phyloP scores from a whole-genome alignment of 78 protist species.

The Polysphondylium violaceum region DNA sequence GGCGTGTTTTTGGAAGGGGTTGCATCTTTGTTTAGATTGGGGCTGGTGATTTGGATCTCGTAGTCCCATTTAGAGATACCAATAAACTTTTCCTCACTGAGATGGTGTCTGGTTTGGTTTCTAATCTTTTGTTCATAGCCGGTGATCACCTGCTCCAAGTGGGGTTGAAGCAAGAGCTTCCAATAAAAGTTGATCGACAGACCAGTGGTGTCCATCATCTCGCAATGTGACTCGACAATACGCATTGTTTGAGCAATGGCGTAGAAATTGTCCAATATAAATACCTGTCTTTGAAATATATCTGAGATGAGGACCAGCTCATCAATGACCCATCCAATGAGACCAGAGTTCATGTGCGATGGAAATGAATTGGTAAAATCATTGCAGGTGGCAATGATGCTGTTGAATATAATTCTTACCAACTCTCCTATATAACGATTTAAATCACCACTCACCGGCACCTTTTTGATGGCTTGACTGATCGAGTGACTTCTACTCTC shows the following conservation, averaged over 20 bases:
- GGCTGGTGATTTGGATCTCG: constrained; percentile 14
- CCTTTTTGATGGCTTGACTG: constrained; percentile 23
- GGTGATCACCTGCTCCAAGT: constrained; percentile 47
- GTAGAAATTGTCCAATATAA: constrained; percentile 53
- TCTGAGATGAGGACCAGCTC: constrained; percentile 35
- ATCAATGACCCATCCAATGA: constrained; percentile 40
- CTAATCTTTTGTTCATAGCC: constrained; percentile 46
- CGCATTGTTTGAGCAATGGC: constrained; percentile 31
- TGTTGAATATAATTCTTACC: constrained; percentile 30
- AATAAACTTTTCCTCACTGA: constrained; percentile 50
- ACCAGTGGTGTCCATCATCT: constrained; percentile 75
- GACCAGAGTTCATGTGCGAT: constrained; percentile 55
- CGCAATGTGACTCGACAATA: constrained; percentile 76
- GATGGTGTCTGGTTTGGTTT: constrained; percentile 33
- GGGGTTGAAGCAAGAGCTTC: constrained; percentile 50
- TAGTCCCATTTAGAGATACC: constrained; percentile 66
- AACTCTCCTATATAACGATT: constrained; percentile 47
- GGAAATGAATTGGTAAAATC: constrained; percentile 73
- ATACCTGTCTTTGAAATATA: constrained; percentile 49
- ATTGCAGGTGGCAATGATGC: constrained; percentile 52
- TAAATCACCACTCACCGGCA: constrained; percentile 26
- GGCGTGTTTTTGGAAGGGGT: not conserved
- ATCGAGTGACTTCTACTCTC: constrained; percentile 58
- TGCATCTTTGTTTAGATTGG: not conserved
- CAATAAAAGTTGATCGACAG: constrained; percentile 50